Conservation (phyloP, 1,139 yeast species). For the Geotrichum aggregatum region DNA sequence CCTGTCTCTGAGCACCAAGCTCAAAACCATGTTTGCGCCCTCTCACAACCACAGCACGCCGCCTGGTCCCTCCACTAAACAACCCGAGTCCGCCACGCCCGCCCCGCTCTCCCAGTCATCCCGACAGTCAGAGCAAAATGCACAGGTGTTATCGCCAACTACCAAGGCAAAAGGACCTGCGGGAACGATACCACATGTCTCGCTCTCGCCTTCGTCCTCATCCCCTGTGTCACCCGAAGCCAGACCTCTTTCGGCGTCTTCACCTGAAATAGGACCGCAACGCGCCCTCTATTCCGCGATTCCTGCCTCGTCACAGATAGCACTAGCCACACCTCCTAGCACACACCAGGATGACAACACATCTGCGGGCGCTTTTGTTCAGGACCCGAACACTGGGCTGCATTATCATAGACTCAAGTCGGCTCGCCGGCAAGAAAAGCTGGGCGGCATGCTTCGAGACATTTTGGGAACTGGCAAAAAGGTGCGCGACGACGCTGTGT, state of each 20-base stretch:
- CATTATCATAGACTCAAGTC: constrained; percentile 78
- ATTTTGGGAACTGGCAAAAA: constrained; percentile 66
- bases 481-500: constrained; percentile 72
- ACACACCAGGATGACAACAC: background rate
- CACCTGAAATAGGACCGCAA: no score
- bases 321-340: constrained; percentile 11
- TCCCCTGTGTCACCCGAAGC: background rate
- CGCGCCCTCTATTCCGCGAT: no score
- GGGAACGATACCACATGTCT: background rate
- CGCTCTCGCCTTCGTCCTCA: constrained; percentile 1
- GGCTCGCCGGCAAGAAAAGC: constrained; percentile 81
- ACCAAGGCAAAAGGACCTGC: background rate
- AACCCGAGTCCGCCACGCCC: background rate
- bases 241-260: no score
- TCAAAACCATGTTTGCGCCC: constrained; percentile 26
- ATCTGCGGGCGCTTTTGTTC: constrained; percentile 11
- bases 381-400: constrained; percentile 9
- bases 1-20: constrained; percentile 24
- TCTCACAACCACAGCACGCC: background rate
- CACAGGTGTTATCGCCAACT: background rate
- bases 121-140: background rate
- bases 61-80: background rate
- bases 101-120: background rate
- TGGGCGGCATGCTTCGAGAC: constrained; percentile 81
- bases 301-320: background rate